A percentile compares a stretch with the other conserved stretches of the same genome.
Evolutionary conservation across 306 rosid genomes (phyloP).

Genomic region (Citrullus amarus): DNA sequence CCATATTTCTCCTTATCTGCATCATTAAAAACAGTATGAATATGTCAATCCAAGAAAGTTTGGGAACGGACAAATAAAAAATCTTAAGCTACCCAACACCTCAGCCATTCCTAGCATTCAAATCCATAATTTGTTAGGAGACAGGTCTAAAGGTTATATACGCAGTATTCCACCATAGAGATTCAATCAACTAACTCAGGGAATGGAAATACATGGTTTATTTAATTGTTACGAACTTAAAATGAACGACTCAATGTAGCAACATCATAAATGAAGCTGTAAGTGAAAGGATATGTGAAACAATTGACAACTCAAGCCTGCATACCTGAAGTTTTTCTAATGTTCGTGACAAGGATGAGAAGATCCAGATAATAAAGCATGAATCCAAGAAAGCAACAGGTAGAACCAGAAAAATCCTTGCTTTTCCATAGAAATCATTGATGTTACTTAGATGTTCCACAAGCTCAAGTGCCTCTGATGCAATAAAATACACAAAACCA

Average conservation of each 20-base stretch:
- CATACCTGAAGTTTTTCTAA: constrained; percentile 85
- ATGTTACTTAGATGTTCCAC: constrained; percentile 83
- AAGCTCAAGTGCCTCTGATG: constrained; percentile 78
- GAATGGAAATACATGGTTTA: neutral
- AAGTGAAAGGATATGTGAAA: neutral
- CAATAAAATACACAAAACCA: constrained; percentile 54
- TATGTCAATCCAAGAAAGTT: neutral
- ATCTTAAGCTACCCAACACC: constrained; percentile 20
- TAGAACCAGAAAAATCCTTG: constrained; percentile 58
- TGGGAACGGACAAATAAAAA: neutral
- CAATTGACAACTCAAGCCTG: neutral
- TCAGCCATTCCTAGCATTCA: neutral
- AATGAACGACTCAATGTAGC: neutral
- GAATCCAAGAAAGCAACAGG: constrained; percentile 87
- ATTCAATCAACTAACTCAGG: neutral
- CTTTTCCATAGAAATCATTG: constrained; percentile 74
- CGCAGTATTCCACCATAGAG: neutral
- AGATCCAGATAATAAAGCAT: constrained; percentile 78
- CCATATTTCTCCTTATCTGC: constrained; percentile 76
- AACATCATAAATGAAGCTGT: neutral
- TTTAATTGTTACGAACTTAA: neutral
- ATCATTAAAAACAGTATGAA: constrained; percentile 13
- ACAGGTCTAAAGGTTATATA: neutral
- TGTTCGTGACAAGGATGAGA: constrained; percentile 76
- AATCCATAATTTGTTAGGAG: neutral